Base-by-base conservation (phyloP, 352 stramenopile species). In the Pythium coloratum region DNA sequence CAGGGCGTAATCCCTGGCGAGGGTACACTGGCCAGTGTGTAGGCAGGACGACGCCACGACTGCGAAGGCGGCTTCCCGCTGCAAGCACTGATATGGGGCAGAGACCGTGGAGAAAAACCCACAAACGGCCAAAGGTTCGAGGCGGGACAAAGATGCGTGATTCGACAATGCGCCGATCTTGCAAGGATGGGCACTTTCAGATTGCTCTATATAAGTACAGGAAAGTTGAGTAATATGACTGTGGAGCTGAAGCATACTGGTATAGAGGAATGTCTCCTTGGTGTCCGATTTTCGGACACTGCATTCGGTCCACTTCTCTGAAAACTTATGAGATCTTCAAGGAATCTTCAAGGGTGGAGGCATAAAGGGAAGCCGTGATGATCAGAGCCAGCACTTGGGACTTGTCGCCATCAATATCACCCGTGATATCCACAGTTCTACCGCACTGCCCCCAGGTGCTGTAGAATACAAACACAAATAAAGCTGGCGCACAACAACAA, bases 261-360 rank as follows among this genome's bases (percentile, higher is more conserved):
- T 32, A 61, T 51, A 61, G 14, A 10, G 32, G 34, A 46, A 30
- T 59, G 10, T 6, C 40, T 55, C 57, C 30, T 63, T 63, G 57
- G 57, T 63, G 57, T 63, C 57, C 57, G 57, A 63, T 63, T 30
- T 34, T 62, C 36, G 55, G 55, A 47, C 51, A 59, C 34, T 49
- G 54, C 16, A 34, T 30, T 32, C 57, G n/a, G 24, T 42, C 34
- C 36, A 16, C 2, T 2, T n/a, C 26, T 44, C 9, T 53, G 40
- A 55, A 30, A 63, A 38, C 6, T 26, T 20, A 49, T 59, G 54
- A 13, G 32, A 58, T 16, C 32, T 28, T 24, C 30, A 59, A 42
- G 7, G 10, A 42, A 42, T n/a, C n/a, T n/a, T n/a, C n/a, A n/a
- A n/a, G n/a, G n/a, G n/a, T n/a, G n/a, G n/a, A n/a, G n/a, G n/a